Percentiles rank a stretch among this genome's conserved stretches.
phyloP scores from a whole-genome alignment of 2,329 filamentous ascomycete genomes.

The Aspergillus persii region DNA sequence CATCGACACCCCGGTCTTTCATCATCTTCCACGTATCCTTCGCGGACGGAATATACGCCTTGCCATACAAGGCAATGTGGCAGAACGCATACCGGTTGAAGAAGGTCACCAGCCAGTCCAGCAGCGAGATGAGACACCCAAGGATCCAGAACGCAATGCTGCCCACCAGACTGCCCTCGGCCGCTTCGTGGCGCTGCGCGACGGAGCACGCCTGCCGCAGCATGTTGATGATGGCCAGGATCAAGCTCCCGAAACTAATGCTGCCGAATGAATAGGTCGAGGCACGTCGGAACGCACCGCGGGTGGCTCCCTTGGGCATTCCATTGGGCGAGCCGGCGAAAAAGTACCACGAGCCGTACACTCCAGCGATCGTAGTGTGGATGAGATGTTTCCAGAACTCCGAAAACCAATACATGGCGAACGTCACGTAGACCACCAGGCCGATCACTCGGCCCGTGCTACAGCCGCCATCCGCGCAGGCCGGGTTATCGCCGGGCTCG shows the following conservation, averaged over 20 bases:
- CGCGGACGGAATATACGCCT: slow-evolving; percentile 78
- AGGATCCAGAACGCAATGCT: slow-evolving; percentile 70
- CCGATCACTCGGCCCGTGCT: slow-evolving; percentile 77
- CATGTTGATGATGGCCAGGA: slow-evolving; percentile 85
- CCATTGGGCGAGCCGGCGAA: slow-evolving; percentile 58
- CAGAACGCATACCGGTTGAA: slow-evolving; percentile 91
- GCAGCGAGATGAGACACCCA: slow-evolving; percentile 69
- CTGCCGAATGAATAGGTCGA: slow-evolving; percentile 91
- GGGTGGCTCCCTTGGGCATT: slow-evolving; percentile 74
- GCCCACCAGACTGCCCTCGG: slow-evolving; percentile 67
- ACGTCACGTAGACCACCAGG: slow-evolving; percentile 80
- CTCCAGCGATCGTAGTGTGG: slow-evolving; percentile 80
- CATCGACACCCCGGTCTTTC: slow-evolving; percentile 86
- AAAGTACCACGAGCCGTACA: slow-evolving; percentile 95
- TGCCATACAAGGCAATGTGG: slow-evolving; percentile 90
- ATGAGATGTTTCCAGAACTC: slow-evolving; percentile 94
- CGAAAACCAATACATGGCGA: slow-evolving; percentile 89
- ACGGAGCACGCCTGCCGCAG: slow-evolving; percentile 78
- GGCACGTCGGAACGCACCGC: slow-evolving; percentile 76
- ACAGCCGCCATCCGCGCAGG: slow-evolving; percentile 59
- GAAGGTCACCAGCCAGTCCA: slow-evolving; percentile 85
- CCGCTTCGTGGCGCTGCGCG: slow-evolving; percentile 64
- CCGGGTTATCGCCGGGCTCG: slow-evolving; percentile 60
- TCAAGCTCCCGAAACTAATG: slow-evolving; percentile 78
- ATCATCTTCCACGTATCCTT: slow-evolving; percentile 92